These are phyloP conservation scores for Entomortierella lignicola DNA, from an alignment of 192 early-diverging fungal species.

Conservation along the genomic window DNA sequence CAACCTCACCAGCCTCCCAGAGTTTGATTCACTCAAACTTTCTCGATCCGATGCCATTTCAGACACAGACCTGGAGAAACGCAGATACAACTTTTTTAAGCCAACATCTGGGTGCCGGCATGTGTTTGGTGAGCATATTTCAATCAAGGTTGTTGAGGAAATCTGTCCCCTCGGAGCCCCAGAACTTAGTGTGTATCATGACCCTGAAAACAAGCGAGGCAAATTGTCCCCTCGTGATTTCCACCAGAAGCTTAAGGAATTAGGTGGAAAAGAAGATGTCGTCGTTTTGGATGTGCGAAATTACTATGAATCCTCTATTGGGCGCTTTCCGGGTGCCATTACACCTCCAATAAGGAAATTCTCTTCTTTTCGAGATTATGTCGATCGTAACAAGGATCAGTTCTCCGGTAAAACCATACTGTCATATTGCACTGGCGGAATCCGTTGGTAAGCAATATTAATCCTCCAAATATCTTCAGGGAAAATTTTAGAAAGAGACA, in stretches of 20 bases:
- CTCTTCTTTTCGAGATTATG: slow-evolving; percentile 67
- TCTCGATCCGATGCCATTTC: neutral
- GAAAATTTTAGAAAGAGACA: neutral
- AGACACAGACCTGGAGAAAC: slow-evolving; percentile 20
- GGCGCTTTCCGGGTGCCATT: slow-evolving; percentile 68
- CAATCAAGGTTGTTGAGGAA: slow-evolving; percentile 70
- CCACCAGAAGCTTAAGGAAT: slow-evolving; percentile 56
- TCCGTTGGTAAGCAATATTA: slow-evolving; percentile 35
- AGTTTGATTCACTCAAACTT: slow-evolving; percentile 17
- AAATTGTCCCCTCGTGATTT: slow-evolving; percentile 65
- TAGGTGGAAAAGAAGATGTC: slow-evolving; percentile 47
- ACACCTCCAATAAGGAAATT: slow-evolving; percentile 75
- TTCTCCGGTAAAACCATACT: slow-evolving; percentile 67
- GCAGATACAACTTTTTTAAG: slow-evolving; percentile 67
- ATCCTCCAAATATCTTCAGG: neutral
- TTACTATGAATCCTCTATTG: slow-evolving; percentile 74
- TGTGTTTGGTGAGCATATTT: slow-evolving; percentile 65
- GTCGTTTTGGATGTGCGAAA: slow-evolving; percentile 72
- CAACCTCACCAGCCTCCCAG: slow-evolving; percentile 36
- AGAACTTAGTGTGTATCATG: slow-evolving; percentile 49
- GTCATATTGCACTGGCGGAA: slow-evolving; percentile 76
- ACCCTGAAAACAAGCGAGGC: slow-evolving; percentile 37
- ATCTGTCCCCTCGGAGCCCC: slow-evolving; percentile 71
- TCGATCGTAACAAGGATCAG: slow-evolving; percentile 57
- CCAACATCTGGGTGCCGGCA: slow-evolving; percentile 71